A percentile compares a stretch with the other conserved stretches of the same genome.
Conservation (phyloP, 371 early-diverging fungal species). For the Zychaea mexicana region DNA sequence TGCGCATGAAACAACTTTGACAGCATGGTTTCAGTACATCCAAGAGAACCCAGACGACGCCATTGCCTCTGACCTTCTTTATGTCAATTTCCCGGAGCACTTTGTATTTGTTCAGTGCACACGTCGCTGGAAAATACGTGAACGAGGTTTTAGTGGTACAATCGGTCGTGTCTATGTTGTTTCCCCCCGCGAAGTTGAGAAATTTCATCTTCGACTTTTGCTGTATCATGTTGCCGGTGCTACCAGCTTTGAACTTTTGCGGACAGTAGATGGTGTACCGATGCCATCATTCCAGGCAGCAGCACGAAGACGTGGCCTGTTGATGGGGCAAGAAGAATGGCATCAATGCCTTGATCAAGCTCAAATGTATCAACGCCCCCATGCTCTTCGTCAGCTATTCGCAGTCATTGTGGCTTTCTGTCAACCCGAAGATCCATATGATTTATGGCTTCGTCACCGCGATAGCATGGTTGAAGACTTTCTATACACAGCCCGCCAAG, state of each 20-base stretch:
- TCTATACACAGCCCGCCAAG: neutral
- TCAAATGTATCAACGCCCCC: neutral
- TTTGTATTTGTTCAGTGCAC: neutral
- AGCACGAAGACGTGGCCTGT: neutral
- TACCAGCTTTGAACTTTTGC: slow-evolving; percentile 1
- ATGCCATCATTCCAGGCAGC: slow-evolving; percentile 6
- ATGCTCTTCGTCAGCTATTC: neutral
- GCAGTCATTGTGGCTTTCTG: neutral
- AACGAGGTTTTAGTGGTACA: neutral
- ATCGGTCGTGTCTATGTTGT: neutral
- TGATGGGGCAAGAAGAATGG: neutral
- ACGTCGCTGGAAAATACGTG: neutral
- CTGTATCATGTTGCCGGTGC: slow-evolving; percentile 13
- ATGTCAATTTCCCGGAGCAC: neutral
- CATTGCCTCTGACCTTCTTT: neutral
- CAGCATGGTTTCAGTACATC: neutral
- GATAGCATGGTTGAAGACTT: neutral
- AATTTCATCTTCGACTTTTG: neutral
- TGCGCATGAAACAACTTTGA: slow-evolving; percentile 3
- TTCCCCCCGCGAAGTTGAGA: neutral
- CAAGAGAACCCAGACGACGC: neutral
- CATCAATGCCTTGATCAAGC: neutral
- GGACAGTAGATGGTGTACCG: neutral
- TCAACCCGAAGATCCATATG: neutral
- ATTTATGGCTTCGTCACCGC: neutral